Base-by-base conservation (phyloP, 2,329 filamentous ascomycete genomes). In the Rhynchosporium secalis region DNA sequence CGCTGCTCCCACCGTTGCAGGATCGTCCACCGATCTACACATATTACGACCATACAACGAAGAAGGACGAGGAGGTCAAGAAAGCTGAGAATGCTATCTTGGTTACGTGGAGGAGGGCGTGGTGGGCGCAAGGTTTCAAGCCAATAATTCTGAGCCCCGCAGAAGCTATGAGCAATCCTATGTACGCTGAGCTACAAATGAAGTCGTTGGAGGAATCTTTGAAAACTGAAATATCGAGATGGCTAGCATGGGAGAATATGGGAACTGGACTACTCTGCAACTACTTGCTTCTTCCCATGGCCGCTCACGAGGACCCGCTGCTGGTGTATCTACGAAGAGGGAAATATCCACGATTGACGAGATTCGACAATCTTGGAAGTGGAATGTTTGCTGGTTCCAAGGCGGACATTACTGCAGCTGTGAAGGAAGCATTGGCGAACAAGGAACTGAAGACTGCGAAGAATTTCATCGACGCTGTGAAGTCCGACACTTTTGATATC, bases 241-340 rank as follows among this genome's bases (percentile, higher is more conserved):
- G 92, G 92, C 78, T 97, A 65, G 94, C 94, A 0, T 99, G 94
- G 93, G 91, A 91, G 59, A 87, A 89, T 63, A 95, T 96, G 91
- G 89, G 89, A 12, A 88, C 87, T 20, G 95, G 95, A 1, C 78
- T 98, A 41, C 80, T 98, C 54, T 83, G 89, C 15, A 87, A 94
- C 73, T 89, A 89, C 76, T 82, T 89, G n/a, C 82, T 92, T 31
- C 82, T 96, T 57, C 95, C 95, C 3, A 96, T 97, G 90, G 90
- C 85, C 0, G 74, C 85, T 20, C 84, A 86, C 68, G 85, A 93
- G 64, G 91, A 96, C 71, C 75, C 83, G 2, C 80, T 94, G 62
- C 78, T 98, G 46, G 76, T 81, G 0, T 91, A 87, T 69, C 79
- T 98, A 62, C 86, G 93, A 58, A 83, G 88, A 43, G 92, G 90